Percentiles rank a stretch among this genome's conserved stretches.
phyloP scores from a whole-genome alignment of 805 yeast species.

The Metschnikowia orientalis region DNA sequence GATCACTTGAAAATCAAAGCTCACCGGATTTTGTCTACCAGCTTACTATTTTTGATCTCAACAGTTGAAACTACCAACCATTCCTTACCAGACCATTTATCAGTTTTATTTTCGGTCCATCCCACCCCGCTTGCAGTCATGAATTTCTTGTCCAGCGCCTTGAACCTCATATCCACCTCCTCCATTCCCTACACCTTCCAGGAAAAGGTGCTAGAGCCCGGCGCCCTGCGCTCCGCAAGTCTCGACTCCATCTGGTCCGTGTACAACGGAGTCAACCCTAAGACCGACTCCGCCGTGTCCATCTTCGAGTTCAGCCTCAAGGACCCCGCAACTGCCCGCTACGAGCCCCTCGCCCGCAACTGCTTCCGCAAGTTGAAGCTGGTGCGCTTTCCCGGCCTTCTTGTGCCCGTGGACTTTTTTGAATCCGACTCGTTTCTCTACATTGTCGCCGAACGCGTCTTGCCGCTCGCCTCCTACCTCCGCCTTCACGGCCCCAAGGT shows the following conservation, averaged over 20 bases:
- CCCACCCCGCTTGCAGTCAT: too few relatives aligned
- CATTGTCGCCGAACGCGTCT: slow-evolving; percentile 64
- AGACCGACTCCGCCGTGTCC: slow-evolving; percentile 52
- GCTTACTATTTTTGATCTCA: too few relatives aligned
- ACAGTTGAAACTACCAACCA: too few relatives aligned
- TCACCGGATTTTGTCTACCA: too few relatives aligned
- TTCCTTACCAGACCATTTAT: too few relatives aligned
- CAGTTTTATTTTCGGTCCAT: too few relatives aligned
- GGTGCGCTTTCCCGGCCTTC: slow-evolving; percentile 65
- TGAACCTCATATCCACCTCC: slow-evolving; percentile 52
- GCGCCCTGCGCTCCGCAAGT: slow-evolving; percentile 15
- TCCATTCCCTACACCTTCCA: slow-evolving; percentile 57
- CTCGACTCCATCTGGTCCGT: slow-evolving; percentile 55
- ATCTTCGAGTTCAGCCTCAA: slow-evolving; percentile 60
- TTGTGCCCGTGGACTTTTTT: slow-evolving; percentile 57
- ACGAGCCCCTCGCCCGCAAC: slow-evolving; percentile 32
- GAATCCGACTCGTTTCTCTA: slow-evolving; percentile 56
- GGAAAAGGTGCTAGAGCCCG: slow-evolving; percentile 36
- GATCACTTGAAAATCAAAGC: too few relatives aligned
- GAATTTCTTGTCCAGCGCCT: slow-evolving; percentile 67
- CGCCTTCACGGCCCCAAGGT: slow-evolving; percentile 24
- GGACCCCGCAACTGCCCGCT: slow-evolving; percentile 29
- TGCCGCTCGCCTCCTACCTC: slow-evolving; percentile 45
- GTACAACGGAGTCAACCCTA: slow-evolving; percentile 53
- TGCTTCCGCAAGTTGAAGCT: slow-evolving; percentile 45